phyloP scores from a whole-genome alignment of 345 rosid genomes.

The Leavenworthia alabamica region DNA sequence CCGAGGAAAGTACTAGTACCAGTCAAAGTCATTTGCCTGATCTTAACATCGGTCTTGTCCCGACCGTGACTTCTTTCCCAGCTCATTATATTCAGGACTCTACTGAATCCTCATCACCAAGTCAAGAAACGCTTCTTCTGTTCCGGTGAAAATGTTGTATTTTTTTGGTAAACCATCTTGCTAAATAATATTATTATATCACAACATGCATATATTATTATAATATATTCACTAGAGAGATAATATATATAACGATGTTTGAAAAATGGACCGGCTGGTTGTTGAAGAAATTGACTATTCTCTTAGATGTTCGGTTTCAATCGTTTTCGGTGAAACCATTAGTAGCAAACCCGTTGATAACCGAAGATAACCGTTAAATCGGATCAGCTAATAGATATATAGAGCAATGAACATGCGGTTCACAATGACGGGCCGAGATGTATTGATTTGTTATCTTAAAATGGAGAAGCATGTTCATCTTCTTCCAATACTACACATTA shows the following conservation, averaged over 20 bases:
- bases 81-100: constrained; percentile 1
- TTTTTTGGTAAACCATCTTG: neutral
- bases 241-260: neutral
- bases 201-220: neutral
- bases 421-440: neutral
- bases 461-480: constrained; percentile 19
- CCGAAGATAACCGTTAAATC: neutral
- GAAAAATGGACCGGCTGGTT: constrained; percentile 10
- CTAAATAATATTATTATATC: neutral
- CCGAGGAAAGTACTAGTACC: neutral
- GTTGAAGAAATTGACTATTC: neutral
- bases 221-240: neutral
- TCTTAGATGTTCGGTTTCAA: neutral
- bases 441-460: constrained; percentile 1
- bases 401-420: neutral
- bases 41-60: constrained; percentile 22
- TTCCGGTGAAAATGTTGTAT: constrained; percentile 8
- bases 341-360: neutral
- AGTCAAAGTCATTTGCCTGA: constrained; percentile 18
- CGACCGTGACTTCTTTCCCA: neutral
- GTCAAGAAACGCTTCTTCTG: constrained; percentile 23
- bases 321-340: neutral
- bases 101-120: constrained; percentile 13
- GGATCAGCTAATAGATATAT: neutral
- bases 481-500: neutral